Conservation (phyloP, 208 protist species). For the Acanthamoeba pearcei region DNA sequence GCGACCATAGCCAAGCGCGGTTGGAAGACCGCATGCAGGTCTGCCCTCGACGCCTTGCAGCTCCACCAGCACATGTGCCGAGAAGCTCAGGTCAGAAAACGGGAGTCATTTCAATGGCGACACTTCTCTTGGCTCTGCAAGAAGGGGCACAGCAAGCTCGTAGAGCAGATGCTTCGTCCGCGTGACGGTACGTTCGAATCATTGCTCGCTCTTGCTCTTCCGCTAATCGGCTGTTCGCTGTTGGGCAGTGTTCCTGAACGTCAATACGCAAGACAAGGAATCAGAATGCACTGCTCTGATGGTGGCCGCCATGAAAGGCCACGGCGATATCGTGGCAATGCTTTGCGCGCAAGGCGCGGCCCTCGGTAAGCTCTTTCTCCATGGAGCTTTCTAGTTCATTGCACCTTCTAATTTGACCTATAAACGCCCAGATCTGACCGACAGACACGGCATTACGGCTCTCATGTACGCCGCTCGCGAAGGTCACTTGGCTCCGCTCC, state of each 20-base stretch:
- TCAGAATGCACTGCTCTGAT: background rate
- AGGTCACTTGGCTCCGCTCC: background rate
- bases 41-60: background rate
- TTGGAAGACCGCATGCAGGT: background rate
- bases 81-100: background rate
- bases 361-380: background rate
- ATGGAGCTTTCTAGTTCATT: background rate
- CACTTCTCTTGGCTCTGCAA: constrained; percentile 56
- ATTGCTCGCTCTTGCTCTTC: background rate
- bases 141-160: constrained; percentile 26
- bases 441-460: constrained; percentile 41
- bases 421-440: background rate
- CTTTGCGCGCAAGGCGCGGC: background rate
- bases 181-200: background rate
- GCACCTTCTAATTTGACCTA: background rate
- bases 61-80: background rate
- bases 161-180: background rate
- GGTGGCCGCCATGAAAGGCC: constrained; percentile 22
- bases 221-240: background rate
- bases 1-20: background rate
- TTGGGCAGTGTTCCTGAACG: background rate
- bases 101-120: background rate
- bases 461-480: constrained; percentile 54
- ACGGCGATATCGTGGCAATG: background rate
- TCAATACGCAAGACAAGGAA: background rate